Evolutionary conservation across 1,284 basidiomycete genomes (phyloP).

Genomic region (Porogramme epimiltina): DNA sequence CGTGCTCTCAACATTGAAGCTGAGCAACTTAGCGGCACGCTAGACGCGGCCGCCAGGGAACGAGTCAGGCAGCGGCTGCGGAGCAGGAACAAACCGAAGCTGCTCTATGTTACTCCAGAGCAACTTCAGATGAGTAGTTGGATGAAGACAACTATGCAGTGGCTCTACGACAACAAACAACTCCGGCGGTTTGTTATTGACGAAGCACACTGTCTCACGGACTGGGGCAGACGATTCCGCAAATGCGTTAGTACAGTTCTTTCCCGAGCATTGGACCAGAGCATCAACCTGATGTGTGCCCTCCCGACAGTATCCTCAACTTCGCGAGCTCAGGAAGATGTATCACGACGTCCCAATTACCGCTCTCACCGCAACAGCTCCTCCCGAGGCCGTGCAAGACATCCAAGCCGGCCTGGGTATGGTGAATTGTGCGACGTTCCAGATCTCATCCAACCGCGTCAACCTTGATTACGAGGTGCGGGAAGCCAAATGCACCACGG

Average conservation of each 20-base stretch:
- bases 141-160: slow-evolving; percentile 59
- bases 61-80: slow-evolving; percentile 42
- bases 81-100: slow-evolving; percentile 47
- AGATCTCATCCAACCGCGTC: slow-evolving; percentile 90
- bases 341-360: slow-evolving; percentile 89
- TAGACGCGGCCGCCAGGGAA: slow-evolving; percentile 41
- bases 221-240: slow-evolving; percentile 87
- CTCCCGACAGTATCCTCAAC: slow-evolving; percentile 58
- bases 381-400: slow-evolving; percentile 75
- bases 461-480: slow-evolving; percentile 88
- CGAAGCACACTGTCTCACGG: slow-evolving; percentile 92
- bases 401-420: slow-evolving; percentile 78
- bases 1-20: slow-evolving; percentile 69
- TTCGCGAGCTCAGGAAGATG: slow-evolving; percentile 69
- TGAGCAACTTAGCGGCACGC: slow-evolving; percentile 71
- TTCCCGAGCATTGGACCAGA: neutral
- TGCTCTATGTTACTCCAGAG: slow-evolving; percentile 96
- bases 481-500: slow-evolving; percentile 40
- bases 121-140: slow-evolving; percentile 68
- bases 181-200: slow-evolving; percentile 94
- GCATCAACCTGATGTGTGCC: slow-evolving; percentile 17
- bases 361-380: slow-evolving; percentile 95
- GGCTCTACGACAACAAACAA: slow-evolving; percentile 55
- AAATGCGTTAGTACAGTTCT: slow-evolving; percentile 61
- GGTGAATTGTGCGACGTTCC: slow-evolving; percentile 58